Percentiles rank a stretch among this genome's conserved stretches.
phyloP scores from a whole-genome alignment of 805 yeast species.

The Jamesozyma jinghongensis region DNA sequence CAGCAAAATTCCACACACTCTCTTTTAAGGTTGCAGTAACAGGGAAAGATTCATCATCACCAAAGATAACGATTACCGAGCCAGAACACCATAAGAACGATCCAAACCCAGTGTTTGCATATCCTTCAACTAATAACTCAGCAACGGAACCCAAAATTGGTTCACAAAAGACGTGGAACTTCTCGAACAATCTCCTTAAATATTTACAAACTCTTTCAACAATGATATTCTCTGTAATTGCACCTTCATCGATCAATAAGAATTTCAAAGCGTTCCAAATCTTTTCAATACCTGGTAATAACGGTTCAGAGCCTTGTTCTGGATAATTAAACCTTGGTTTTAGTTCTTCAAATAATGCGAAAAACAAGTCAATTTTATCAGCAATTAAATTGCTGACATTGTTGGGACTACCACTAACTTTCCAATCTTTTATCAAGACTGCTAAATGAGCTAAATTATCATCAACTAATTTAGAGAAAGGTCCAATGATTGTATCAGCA shows the following conservation, averaged over 20 bases:
- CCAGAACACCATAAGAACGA: slow-evolving; percentile 91
- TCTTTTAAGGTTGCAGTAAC: slow-evolving; percentile 36
- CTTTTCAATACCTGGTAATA: slow-evolving; percentile 20
- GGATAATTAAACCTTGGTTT: slow-evolving; percentile 26
- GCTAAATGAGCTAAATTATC: slow-evolving; percentile 32
- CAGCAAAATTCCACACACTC: slow-evolving; percentile 66
- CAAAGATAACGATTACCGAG: slow-evolving; percentile 62
- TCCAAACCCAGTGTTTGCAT: slow-evolving; percentile 59
- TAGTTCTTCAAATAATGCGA: slow-evolving; percentile 27
- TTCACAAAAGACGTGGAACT: slow-evolving; percentile 27
- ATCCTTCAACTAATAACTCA: slow-evolving; percentile 58
- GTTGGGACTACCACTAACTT: slow-evolving; percentile 24
- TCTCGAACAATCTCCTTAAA: slow-evolving; percentile 54
- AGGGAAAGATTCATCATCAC: slow-evolving; percentile 38
- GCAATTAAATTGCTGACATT: slow-evolving; percentile 41
- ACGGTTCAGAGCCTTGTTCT: slow-evolving; percentile 25
- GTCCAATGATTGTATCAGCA: slow-evolving; percentile 42
- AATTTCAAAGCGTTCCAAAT: slow-evolving; percentile 21
- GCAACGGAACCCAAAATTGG: slow-evolving; percentile 60
- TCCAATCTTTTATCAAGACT: slow-evolving; percentile 20
- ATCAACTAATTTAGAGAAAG: slow-evolving; percentile 62
- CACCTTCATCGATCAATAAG: slow-evolving; percentile 20
- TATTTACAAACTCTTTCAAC: slow-evolving; percentile 71
- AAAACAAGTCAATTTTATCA: slow-evolving; percentile 54
- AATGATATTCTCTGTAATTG: slow-evolving; percentile 16